phyloP scores from a whole-genome alignment of 106 monocot species.

The Platanthera zijinensis region DNA sequence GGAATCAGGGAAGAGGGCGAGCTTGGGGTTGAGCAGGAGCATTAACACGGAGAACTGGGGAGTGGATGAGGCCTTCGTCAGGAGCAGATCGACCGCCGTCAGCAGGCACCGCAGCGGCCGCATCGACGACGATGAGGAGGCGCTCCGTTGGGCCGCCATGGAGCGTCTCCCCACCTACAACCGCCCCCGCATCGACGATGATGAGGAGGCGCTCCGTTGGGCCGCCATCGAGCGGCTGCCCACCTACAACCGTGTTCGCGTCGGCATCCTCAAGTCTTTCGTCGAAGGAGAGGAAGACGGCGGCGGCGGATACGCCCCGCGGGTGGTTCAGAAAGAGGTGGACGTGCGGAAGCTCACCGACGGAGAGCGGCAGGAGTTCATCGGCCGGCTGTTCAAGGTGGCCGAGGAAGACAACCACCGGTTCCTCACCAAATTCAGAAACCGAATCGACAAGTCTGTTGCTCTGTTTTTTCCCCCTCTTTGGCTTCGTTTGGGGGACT shows the following conservation, averaged over 20 bases:
- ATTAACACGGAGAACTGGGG: conserved; percentile 35
- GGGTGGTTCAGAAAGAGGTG: conserved; percentile 34
- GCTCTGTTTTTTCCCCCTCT: background rate
- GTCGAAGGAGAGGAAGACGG: conserved; percentile 1
- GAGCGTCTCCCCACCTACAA: conserved; percentile 59
- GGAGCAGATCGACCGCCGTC: background rate
- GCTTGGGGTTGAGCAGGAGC: conserved; percentile 31
- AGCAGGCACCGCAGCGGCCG: background rate
- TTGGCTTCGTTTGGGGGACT: no score
- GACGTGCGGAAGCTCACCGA: conserved; percentile 52
- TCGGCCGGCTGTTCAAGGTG: conserved; percentile 42
- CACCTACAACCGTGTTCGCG: conserved; percentile 44
- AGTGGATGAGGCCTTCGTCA: conserved; percentile 41
- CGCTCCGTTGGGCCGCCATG: conserved; percentile 60
- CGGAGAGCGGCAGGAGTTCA: conserved; percentile 50
- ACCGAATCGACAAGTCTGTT: conserved; percentile 43
- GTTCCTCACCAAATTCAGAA: conserved; percentile 42
- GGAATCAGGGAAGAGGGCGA: conserved; percentile 40
- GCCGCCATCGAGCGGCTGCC: conserved; percentile 63
- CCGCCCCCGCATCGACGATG: conserved; percentile 27
- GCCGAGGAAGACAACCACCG: conserved; percentile 71
- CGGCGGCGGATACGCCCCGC: background rate
- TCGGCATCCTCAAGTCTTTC: conserved; percentile 31
- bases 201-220: conserved; percentile 71
- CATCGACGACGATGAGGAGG: conserved; percentile 56